Conservation (phyloP, 495 filamentous ascomycete genomes). For the Schizothecium vesticola region DNA sequence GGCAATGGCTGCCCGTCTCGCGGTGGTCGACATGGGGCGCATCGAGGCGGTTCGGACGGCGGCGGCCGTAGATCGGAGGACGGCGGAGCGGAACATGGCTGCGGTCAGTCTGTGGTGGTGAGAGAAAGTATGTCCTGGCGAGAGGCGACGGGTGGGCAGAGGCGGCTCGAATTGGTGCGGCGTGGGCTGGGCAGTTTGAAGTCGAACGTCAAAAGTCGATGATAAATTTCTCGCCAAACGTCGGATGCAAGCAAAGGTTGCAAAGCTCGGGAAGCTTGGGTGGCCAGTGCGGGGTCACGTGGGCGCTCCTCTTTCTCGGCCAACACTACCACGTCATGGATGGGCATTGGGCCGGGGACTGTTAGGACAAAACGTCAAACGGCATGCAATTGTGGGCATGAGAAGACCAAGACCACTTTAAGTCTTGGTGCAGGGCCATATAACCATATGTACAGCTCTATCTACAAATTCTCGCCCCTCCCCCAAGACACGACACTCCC, state of each 20-base stretch:
- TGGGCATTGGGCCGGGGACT: neutral
- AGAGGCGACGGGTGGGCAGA: neutral
- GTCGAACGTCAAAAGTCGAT: conserved; percentile 21
- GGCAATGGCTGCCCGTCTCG: conserved; percentile 48
- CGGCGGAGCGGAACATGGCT: conserved; percentile 80
- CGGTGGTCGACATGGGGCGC: conserved; percentile 53
- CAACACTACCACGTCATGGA: neutral
- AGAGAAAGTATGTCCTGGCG: neutral
- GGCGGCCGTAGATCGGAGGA: conserved; percentile 59
- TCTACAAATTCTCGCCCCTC: conserved; percentile 24
- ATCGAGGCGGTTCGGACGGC: conserved; percentile 46
- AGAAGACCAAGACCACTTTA: neutral
- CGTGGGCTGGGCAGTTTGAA: conserved; percentile 15
- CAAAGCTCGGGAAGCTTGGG: conserved; percentile 7
- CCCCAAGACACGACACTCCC: neutral
- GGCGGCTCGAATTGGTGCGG: conserved; percentile 8
- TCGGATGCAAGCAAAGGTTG: conserved; percentile 10
- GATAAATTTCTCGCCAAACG: conserved; percentile 43
- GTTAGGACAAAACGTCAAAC: neutral
- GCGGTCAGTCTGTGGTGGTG: neutral
- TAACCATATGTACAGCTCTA: conserved; percentile 26
- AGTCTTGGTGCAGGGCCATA: conserved; percentile 6
- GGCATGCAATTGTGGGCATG: neutral
- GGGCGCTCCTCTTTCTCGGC: neutral
- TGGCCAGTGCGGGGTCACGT: conserved; percentile 13